A percentile compares a stretch with the other conserved stretches of the same genome.
Evolutionary conservation across 2,329 filamentous ascomycete species (phyloP).

Genomic region (Neonectria neomacrospora): DNA sequence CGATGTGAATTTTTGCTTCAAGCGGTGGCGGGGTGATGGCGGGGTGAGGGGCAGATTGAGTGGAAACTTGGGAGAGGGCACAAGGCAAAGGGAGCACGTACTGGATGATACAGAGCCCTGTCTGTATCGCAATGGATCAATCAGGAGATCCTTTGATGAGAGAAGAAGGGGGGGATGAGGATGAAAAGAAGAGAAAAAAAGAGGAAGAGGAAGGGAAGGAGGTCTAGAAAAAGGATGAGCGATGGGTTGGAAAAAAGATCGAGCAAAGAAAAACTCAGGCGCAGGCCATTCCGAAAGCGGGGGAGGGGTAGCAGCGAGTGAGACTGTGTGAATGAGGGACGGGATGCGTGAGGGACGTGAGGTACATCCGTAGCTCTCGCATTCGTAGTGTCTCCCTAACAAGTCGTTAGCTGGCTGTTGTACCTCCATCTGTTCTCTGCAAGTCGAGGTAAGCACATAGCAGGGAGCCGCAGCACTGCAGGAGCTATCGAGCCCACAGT

Average conservation of each 20-base stretch:
- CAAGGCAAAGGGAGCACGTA: constrained; percentile 29
- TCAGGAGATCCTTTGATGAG: constrained; percentile 42
- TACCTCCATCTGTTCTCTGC: constrained; percentile 3
- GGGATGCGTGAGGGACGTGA: not conserved
- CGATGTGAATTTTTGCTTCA: constrained; percentile 11
- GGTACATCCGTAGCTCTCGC: not conserved
- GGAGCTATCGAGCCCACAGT: constrained; percentile 11
- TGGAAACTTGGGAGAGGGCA: constrained; percentile 10
- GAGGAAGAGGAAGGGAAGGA: constrained; percentile 35
- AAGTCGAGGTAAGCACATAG: constrained; percentile 11
- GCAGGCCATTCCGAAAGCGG: constrained; percentile 48
- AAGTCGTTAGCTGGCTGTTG: not conserved
- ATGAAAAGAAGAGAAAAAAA: constrained; percentile 36
- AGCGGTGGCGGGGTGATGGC: constrained; percentile 36
- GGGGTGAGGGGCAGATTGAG: constrained; percentile 40
- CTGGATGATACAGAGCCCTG: constrained; percentile 41
- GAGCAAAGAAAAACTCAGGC: constrained; percentile 40
- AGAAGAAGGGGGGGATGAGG: constrained; percentile 38
- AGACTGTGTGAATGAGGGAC: not conserved
- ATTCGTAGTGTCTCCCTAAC: not conserved
- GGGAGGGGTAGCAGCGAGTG: constrained; percentile 47
- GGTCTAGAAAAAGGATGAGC: constrained; percentile 36
- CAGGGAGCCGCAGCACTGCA: constrained; percentile 12
- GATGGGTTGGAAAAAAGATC: constrained; percentile 32
- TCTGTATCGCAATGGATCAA: constrained; percentile 46